These are phyloP conservation scores for Plasmopara viticola DNA, from an alignment of 352 stramenopile genomes.

Conservation along the genomic window DNA sequence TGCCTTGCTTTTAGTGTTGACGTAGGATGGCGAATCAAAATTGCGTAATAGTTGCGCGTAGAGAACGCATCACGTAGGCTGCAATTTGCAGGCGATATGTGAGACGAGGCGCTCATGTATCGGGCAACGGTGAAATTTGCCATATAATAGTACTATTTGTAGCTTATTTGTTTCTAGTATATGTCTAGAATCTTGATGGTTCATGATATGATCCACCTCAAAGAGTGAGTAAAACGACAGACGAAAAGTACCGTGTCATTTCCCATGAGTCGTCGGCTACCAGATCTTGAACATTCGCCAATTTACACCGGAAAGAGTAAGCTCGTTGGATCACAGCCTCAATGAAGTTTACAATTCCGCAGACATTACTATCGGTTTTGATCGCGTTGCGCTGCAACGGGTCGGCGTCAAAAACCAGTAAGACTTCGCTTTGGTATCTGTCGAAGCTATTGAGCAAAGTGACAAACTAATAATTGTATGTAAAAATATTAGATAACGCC, in stretches of 20 bases:
- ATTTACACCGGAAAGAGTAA: slow-evolving; percentile 11
- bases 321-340: background rate
- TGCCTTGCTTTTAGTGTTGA: too few relatives aligned
- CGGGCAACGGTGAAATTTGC: too few relatives aligned
- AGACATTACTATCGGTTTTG: slow-evolving; percentile 10
- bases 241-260: slow-evolving; percentile 5
- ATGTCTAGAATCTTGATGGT: too few relatives aligned
- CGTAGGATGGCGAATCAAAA: too few relatives aligned
- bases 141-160: too few relatives aligned
- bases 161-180: too few relatives aligned
- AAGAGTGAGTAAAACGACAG: background rate
- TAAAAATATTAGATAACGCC: slow-evolving; percentile 10
- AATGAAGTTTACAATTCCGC: slow-evolving; percentile 12
- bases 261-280: background rate
- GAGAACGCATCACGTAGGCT: too few relatives aligned
- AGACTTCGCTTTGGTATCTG: background rate
- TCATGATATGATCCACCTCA: too few relatives aligned
- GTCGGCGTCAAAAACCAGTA: slow-evolving; percentile 19
- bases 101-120: too few relatives aligned
- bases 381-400: slow-evolving; percentile 2
- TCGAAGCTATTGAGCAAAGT: background rate
- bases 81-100: too few relatives aligned
- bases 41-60: too few relatives aligned
- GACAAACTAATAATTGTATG: slow-evolving; percentile 6
- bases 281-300: slow-evolving; percentile 12